Evolutionary conservation across 2,329 filamentous ascomycete species (phyloP), one percentile per base, ranked within the genome.

Genomic region (Lizonia empirigonia): DNA sequence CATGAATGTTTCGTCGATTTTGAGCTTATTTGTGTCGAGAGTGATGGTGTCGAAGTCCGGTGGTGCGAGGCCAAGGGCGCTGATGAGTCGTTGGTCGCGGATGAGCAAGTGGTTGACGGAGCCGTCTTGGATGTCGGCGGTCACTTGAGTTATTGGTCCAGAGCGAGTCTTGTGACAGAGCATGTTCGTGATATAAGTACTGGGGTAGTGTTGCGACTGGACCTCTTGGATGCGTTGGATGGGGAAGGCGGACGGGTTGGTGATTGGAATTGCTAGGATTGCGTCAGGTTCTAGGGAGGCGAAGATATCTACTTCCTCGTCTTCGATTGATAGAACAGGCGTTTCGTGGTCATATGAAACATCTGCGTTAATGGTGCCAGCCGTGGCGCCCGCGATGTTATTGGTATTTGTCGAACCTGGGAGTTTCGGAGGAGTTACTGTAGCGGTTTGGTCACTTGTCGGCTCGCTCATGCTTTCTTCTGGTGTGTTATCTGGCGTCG

Each of bases 51-150:
- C 42, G 7, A 36, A 44, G 6, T 30, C 16, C n/a, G 47, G 42
- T n/a, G 53, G 18, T 2, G 18, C 32, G 5, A 64, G 37, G 13
- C 59, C 53, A 1, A 64, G 52, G 1, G 48, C 51, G 0, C 29
- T 34, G n/a, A 64, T 58, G 15, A 59, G 26, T 0, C 48, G 50
- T 1, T 18, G 10, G 18, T 58, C 48, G 9, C 46, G 50, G 29
- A 64, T 62, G 22, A 59, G 2, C 3, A 64, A 36, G 18, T 60
- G 52, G 19, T 62, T 41, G 29, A 60, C 44, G 0, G 59, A 53
- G 8, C 61, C 57, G 9, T 56, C 46, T 6, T 56, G 44, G 7
- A 62, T 19, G 19, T 60, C 54, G 6, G 50, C 53, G 13, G 48
- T 57, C 8, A 60, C 59, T 33, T 55, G 51, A 4, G 19, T 50